phyloP scores from a whole-genome alignment of 208 protist genomes.

The Trypanosoma lewisi region DNA sequence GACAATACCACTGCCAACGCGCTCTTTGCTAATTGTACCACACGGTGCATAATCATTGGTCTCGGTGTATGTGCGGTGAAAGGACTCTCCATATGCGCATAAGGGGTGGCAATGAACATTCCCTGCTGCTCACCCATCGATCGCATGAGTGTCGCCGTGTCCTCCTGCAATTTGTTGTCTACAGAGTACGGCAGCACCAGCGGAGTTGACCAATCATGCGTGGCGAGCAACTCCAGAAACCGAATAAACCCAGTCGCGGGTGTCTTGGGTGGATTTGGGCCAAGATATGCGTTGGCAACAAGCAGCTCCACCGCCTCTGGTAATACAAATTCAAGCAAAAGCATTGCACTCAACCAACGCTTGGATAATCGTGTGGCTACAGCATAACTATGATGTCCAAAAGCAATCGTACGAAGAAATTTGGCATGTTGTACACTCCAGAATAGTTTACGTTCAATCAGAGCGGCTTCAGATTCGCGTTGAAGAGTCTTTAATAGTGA shows the following conservation, averaged over 20 bases:
- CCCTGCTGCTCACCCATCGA: constrained; percentile 59
- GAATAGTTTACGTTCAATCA: constrained; percentile 84
- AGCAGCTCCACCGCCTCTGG: constrained; percentile 84
- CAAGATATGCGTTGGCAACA: constrained; percentile 75
- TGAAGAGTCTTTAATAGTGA: constrained; percentile 74
- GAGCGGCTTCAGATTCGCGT: constrained; percentile 57
- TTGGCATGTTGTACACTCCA: constrained; percentile 85
- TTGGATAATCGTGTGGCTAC: constrained; percentile 71
- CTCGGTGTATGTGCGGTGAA: constrained; percentile 82
- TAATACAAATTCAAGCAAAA: constrained; percentile 76
- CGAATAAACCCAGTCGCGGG: constrained; percentile 70
- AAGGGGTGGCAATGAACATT: constrained; percentile 83
- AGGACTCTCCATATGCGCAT: constrained; percentile 68
- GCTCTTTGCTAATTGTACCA: constrained; percentile 72
- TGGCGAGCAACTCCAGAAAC: constrained; percentile 76
- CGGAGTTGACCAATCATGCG: constrained; percentile 71
- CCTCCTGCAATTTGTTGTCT: constrained; percentile 39
- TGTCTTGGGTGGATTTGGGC: constrained; percentile 47
- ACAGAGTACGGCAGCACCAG: constrained; percentile 73
- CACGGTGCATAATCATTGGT: constrained; percentile 76
- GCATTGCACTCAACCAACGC: constrained; percentile 80
- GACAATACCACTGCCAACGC: constrained; percentile 44
- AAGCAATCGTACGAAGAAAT: constrained; percentile 70
- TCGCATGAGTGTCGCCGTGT: constrained; percentile 48
- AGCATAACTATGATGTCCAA: constrained; percentile 74